These are phyloP conservation scores for Eutrema yunnanense DNA, from an alignment of 345 rosid genomes.

Conservation along the genomic window DNA sequence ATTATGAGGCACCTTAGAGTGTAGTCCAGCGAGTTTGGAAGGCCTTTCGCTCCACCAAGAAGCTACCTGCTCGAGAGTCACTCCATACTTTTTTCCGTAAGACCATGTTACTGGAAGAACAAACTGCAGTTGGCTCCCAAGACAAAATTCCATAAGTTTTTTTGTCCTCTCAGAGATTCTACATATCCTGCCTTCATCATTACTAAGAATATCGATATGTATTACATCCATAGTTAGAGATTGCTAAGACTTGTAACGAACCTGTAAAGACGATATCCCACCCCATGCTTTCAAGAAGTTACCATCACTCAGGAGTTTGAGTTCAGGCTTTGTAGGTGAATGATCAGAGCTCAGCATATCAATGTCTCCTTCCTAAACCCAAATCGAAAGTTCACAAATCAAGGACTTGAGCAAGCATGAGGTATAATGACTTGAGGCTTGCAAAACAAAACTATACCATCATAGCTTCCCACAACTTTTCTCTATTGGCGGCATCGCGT, in stretches of 20 bases:
- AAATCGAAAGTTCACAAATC: neutral
- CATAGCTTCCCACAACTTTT: conserved; percentile 82
- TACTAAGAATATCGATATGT: neutral
- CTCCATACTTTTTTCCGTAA: conserved; percentile 64
- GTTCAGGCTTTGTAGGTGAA: conserved; percentile 84
- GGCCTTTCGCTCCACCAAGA: conserved; percentile 94
- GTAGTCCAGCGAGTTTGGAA: conserved; percentile 70
- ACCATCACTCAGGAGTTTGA: conserved; percentile 69
- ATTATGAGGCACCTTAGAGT: conserved; percentile 46
- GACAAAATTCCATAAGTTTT: conserved; percentile 21
- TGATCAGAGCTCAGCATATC: conserved; percentile 96
- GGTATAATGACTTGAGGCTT: neutral
- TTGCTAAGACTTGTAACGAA: conserved; percentile 48
- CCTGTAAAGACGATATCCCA: conserved; percentile 96
- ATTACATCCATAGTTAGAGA: neutral
- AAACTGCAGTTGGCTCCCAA: conserved; percentile 56
- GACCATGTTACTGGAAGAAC: conserved; percentile 96
- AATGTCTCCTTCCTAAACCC: conserved; percentile 69
- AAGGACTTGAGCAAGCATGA: neutral
- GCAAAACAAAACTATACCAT: conserved; percentile 40
- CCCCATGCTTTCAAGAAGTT: conserved; percentile 97
- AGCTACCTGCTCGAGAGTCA: conserved; percentile 62
- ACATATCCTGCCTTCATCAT: neutral
- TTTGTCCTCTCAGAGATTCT: conserved; percentile 6
- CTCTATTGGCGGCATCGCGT: conserved; percentile 70